phyloP scores from a whole-genome alignment of 495 filamentous ascomycete genomes.

The Penicillium daleae region DNA sequence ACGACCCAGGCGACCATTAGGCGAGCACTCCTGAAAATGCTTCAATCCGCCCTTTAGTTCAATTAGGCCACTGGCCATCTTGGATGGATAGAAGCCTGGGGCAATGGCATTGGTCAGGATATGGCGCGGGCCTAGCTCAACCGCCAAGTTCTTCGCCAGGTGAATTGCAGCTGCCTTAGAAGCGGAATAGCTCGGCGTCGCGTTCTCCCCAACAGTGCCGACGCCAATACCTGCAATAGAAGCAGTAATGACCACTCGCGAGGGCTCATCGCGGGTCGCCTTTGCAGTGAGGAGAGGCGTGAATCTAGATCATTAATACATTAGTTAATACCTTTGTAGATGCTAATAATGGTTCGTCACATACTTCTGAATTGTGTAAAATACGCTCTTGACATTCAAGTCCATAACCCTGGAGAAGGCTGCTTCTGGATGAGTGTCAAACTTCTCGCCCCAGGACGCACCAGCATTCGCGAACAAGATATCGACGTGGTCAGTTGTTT shows the following conservation, averaged over 20 bases:
- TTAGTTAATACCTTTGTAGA: too few species aligned
- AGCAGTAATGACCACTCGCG: slow-evolving; percentile 79
- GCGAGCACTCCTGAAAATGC: slow-evolving; percentile 62
- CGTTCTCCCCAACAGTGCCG: slow-evolving; percentile 71
- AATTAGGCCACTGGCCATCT: slow-evolving; percentile 82
- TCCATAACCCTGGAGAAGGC: slow-evolving; percentile 92
- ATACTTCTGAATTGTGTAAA: slow-evolving; percentile 73
- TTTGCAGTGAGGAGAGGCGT: slow-evolving; percentile 73
- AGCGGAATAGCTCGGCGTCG: slow-evolving; percentile 79
- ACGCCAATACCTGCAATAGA: slow-evolving; percentile 78
- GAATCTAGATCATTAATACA: slow-evolving; percentile 53
- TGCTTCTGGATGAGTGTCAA: slow-evolving; percentile 82
- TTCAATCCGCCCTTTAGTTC: slow-evolving; percentile 68
- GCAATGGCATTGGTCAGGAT: slow-evolving; percentile 86
- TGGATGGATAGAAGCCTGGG: slow-evolving; percentile 86
- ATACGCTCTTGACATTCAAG: slow-evolving; percentile 93
- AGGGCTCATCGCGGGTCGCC: slow-evolving; percentile 66
- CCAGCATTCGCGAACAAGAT: slow-evolving; percentile 87
- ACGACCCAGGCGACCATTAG: slow-evolving; percentile 68
- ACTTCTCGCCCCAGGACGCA: slow-evolving; percentile 85
- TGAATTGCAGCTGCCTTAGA: slow-evolving; percentile 82
- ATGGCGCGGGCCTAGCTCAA: slow-evolving; percentile 77
- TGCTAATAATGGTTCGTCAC: too few species aligned
- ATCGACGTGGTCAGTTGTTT: slow-evolving; percentile 74
- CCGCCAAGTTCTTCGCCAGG: slow-evolving; percentile 76